These are phyloP conservation scores for Berkeleyomyces basicola DNA, from an alignment of 2,329 filamentous ascomycete genomes.

Conservation along the genomic window DNA sequence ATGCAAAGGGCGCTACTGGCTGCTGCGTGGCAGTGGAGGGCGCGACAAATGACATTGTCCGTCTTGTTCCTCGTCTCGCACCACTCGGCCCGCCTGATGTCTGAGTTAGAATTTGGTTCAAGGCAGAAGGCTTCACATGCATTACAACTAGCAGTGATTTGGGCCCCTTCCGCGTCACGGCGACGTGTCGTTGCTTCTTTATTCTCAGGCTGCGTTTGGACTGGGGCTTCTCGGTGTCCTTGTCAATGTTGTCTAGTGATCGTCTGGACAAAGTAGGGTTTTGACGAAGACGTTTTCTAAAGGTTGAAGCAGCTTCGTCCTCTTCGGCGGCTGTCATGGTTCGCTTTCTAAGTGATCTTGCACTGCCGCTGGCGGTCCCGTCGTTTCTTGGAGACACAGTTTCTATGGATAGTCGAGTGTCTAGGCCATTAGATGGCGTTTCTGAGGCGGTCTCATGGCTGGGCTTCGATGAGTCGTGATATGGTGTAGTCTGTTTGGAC, in stretches of 20 bases:
- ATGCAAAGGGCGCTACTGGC: constrained; percentile 40
- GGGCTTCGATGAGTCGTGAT: not conserved
- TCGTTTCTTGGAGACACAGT: not conserved
- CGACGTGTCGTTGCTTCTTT: constrained; percentile 6
- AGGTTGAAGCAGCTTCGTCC: constrained; percentile 7
- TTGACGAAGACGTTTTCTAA: constrained; percentile 11
- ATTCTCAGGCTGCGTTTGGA: constrained; percentile 8
- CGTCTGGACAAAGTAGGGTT: constrained; percentile 6
- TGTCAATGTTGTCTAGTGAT: constrained; percentile 20
- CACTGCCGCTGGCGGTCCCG: not conserved
- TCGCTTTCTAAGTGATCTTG: constrained; percentile 10
- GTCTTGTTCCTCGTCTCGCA: constrained; percentile 5
- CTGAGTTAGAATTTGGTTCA: constrained; percentile 38
- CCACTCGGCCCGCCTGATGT: constrained; percentile 2
- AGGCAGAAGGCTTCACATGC: constrained; percentile 37
- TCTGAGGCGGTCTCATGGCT: not conserved
- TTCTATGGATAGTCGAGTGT: not conserved
- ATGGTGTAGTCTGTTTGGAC: not conserved
- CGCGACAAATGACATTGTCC: constrained; percentile 1
- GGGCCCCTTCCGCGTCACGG: constrained; percentile 18
- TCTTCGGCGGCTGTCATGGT: constrained; percentile 12
- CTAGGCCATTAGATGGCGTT: not conserved
- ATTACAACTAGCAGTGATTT: constrained; percentile 39
- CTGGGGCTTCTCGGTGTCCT: constrained; percentile 17
- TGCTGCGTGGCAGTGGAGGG: constrained; percentile 7